Percentiles rank a stretch among this genome's conserved stretches.
Conservation (phyloP, 441 rosid genomes). For the Isatis lusitanica region DNA sequence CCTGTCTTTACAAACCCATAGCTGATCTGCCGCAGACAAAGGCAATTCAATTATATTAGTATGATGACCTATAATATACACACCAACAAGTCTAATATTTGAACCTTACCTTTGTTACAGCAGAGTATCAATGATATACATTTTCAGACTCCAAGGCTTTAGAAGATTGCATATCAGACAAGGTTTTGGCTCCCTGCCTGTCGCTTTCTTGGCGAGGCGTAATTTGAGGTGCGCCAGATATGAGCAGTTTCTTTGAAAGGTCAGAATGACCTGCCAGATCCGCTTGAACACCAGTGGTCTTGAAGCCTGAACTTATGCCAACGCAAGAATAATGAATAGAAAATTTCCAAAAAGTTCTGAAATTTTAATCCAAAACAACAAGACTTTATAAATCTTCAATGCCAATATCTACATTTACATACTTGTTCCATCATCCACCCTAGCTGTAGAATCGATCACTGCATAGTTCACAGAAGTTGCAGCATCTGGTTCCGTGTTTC, state of each 20-base stretch:
- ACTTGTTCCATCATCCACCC: slow-evolving; percentile 35
- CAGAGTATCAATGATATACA: slow-evolving; percentile 48
- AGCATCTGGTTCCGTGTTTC: slow-evolving; percentile 45
- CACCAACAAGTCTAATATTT: not conserved
- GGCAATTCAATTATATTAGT: not conserved
- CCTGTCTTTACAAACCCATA: slow-evolving; percentile 69
- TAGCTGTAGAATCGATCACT: slow-evolving; percentile 34
- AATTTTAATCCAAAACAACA: not conserved
- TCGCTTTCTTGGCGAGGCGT: slow-evolving; percentile 37
- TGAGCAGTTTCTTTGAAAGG: slow-evolving; percentile 58
- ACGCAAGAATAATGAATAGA: slow-evolving; percentile 22
- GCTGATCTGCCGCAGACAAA: slow-evolving; percentile 51
- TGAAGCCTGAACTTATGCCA: slow-evolving; percentile 52
- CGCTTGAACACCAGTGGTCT: slow-evolving; percentile 72
- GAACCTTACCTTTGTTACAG: slow-evolving; percentile 55
- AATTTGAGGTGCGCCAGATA: slow-evolving; percentile 58
- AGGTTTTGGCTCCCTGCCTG: slow-evolving; percentile 32
- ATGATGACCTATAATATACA: not conserved
- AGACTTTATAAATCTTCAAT: not conserved
- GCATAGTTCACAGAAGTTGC: slow-evolving; percentile 24
- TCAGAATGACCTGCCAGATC: slow-evolving; percentile 40
- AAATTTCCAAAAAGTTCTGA: not conserved
- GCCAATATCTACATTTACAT: slow-evolving; percentile 34
- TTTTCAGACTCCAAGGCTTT: slow-evolving; percentile 54
- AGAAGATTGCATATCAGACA: slow-evolving; percentile 38